Conservation (phyloP, 108 stramenopile genomes). For the Cyclotella choctawhatcheeana region DNA sequence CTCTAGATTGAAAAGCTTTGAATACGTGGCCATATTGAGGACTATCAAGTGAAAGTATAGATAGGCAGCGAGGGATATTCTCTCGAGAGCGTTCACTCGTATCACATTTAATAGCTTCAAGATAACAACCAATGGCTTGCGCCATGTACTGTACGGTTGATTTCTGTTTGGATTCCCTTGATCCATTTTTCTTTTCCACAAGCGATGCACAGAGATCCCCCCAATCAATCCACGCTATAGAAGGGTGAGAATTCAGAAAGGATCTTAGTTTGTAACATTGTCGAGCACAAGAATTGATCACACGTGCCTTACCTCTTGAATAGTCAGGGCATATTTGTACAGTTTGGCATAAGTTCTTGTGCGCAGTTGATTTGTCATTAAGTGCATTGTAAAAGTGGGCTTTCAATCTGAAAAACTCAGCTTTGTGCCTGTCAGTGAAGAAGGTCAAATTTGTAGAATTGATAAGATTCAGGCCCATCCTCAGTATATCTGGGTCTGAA, state of each 20-base stretch:
- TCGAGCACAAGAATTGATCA: not conserved
- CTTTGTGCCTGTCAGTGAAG: slow-evolving; percentile 87
- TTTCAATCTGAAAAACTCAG: slow-evolving; percentile 94
- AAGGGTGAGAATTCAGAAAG: not conserved
- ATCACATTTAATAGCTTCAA: slow-evolving; percentile 85
- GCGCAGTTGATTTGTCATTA: slow-evolving; percentile 80
- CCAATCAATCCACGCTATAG: slow-evolving; percentile 94
- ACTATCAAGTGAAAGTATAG: slow-evolving; percentile 89
- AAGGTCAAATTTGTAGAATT: slow-evolving; percentile 95
- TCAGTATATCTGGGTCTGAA: slow-evolving; percentile 61
- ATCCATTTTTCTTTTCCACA: slow-evolving; percentile 39
- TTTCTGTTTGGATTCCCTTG: slow-evolving; percentile 19
- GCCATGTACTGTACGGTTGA: slow-evolving; percentile 46
- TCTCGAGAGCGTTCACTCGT: slow-evolving; percentile 76
- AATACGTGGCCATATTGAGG: slow-evolving; percentile 73
- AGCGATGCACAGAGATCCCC: slow-evolving; percentile 88
- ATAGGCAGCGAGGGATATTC: slow-evolving; percentile 87
- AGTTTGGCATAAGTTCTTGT: slow-evolving; percentile 91
- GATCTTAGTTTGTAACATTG: not conserved
- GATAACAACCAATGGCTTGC: slow-evolving; percentile 94
- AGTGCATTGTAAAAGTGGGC: slow-evolving; percentile 78
- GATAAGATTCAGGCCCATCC: slow-evolving; percentile 90
- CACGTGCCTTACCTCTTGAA: slow-evolving; percentile 48
- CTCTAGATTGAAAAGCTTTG: slow-evolving; percentile 76
- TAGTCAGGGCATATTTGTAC: slow-evolving; percentile 90